Conservation (phyloP, 148 eudicot genomes). For the Nepenthes gracilis region DNA sequence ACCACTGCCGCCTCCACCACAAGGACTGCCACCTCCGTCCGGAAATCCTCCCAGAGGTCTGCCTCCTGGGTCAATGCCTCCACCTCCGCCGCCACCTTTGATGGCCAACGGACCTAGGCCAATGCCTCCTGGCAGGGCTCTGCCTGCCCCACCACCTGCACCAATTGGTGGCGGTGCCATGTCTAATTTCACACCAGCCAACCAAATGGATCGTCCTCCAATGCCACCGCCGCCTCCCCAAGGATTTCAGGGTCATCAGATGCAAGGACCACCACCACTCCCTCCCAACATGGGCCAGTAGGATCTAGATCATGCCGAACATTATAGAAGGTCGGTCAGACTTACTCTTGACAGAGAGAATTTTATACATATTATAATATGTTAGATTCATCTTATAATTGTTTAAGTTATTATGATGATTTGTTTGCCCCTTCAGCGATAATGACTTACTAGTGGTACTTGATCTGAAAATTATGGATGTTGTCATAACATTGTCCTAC, state of each 20-base stretch:
- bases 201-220: slow-evolving; percentile 56
- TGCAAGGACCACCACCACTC: slow-evolving; percentile 55
- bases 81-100: slow-evolving; percentile 58
- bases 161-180: slow-evolving; percentile 50
- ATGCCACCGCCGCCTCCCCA: slow-evolving; percentile 78
- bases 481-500: too few relatives aligned
- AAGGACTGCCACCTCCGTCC: slow-evolving; percentile 54
- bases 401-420: too few relatives aligned
- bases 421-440: too few relatives aligned
- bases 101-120: slow-evolving; percentile 83
- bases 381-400: too few relatives aligned
- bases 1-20: slow-evolving; percentile 69
- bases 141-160: slow-evolving; percentile 75
- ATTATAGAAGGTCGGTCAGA: too few relatives aligned
- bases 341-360: too few relatives aligned
- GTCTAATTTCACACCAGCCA: slow-evolving; percentile 64
- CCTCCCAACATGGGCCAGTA: slow-evolving; percentile 60
- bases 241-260: slow-evolving; percentile 69
- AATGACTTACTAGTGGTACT: too few relatives aligned
- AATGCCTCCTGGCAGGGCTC: slow-evolving; percentile 71
- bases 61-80: slow-evolving; percentile 32
- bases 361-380: too few relatives aligned
- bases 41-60: slow-evolving; percentile 61
- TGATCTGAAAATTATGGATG: too few relatives aligned
- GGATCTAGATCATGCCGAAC: background rate